Base-by-base conservation (phyloP, 139 green algal genomes). In the Chlorella ohadii region DNA sequence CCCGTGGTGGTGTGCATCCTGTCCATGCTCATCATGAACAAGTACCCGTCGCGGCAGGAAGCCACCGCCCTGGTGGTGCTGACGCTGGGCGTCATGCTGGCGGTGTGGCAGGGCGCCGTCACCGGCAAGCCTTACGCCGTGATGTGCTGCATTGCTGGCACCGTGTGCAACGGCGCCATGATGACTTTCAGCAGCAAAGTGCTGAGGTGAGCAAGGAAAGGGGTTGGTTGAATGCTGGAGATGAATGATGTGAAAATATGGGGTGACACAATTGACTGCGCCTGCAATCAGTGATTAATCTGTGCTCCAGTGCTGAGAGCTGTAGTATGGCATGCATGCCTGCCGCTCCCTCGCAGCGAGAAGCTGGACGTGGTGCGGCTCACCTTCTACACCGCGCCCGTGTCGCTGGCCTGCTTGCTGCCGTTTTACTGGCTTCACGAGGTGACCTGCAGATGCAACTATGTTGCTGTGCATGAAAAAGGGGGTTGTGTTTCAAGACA, bases 381-480 rank as follows among this genome's bases (percentile, higher is more conserved):
- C 11, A 94, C 93, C 6, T 97, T 96, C 79, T 97, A 95, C 90
- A 95, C 92, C 19, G 89, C 93, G 11, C 94, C 94, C 13, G 70
- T 97, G 22, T 91, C 88, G 2, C 64, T 87, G 16, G 13, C 82
- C 19, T 86, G 90, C 72, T 84, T 95, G 17, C 4, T 86, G 9
- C 93, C 92, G 2, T 93, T 95, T 81, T 92, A 86, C 68, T 81
- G 57, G 23, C 41, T 77, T 27, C 84, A 57, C 27, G 87, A 85
- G 79, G 79, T 77, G 25, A 0, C 61, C 20, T 59, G 15, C 15
- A 25, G 64, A 15, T 71, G 9, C n/a, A 5, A 25, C 7, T 1
- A 7, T 25, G n/a, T 5, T 38, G n/a, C n/a, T 38, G n/a, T 34
- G 13, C 27, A 2, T 33, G 1, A 51, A 16, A 51, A 51, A 51